Evolutionary conservation across 352 stramenopile species (phyloP).

Genomic region (Globisporangium solare): DNA sequence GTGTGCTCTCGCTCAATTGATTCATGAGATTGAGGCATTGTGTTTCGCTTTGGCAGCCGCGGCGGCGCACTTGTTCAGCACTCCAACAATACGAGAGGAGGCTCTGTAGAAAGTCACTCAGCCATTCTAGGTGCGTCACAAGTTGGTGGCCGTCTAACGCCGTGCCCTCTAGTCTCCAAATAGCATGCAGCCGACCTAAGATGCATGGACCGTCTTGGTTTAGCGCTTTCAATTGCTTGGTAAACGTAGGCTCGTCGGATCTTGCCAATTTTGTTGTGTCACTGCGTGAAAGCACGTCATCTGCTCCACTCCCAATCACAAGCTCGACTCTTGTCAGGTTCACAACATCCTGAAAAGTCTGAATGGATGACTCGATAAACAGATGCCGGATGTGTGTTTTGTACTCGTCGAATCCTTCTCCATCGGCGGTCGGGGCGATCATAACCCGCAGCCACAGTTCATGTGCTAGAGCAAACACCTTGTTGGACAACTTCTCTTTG

Average conservation of each 20-base stretch:
- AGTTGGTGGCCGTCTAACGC: neutral
- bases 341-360: neutral
- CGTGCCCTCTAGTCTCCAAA: neutral
- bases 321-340: conserved; percentile 5
- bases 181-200: neutral
- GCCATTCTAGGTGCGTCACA: conserved; percentile 6
- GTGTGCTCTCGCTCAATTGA: neutral
- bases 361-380: neutral
- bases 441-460: neutral
- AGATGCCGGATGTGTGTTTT: neutral
- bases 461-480: neutral
- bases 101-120: neutral
- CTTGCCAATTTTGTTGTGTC: neutral
- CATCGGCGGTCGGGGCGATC: neutral
- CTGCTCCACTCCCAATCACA: neutral
- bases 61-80: neutral
- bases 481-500: neutral
- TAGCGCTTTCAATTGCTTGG: neutral
- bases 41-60: neutral
- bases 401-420: neutral
- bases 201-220: neutral
- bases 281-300: neutral
- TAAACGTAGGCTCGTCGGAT: neutral
- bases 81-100: conserved; percentile 2
- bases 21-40: neutral